These are phyloP conservation scores for Suhomyces atakaporum DNA, from an alignment of 1,139 yeast genomes.

Conservation along the genomic window DNA sequence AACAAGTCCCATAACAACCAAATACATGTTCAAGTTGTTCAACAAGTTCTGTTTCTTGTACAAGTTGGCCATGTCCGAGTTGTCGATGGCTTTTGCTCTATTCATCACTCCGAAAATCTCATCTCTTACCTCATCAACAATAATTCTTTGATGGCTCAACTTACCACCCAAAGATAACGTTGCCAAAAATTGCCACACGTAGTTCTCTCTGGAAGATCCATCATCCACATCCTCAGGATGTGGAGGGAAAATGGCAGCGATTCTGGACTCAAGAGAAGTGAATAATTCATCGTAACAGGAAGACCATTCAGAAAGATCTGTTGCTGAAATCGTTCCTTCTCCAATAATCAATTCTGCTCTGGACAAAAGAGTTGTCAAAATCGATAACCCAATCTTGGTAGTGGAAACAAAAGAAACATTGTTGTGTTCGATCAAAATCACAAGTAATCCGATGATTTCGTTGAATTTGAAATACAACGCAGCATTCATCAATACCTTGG, in stretches of 20 bases:
- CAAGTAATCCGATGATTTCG: constrained; percentile 80
- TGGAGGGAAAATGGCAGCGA: constrained; percentile 83
- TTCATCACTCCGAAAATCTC: constrained; percentile 89
- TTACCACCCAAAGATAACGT: constrained; percentile 91
- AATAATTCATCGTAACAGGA: constrained; percentile 81
- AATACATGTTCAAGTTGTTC: constrained; percentile 84
- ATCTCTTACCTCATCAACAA: constrained; percentile 93
- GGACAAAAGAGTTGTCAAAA: constrained; percentile 84
- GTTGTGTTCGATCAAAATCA: constrained; percentile 71
- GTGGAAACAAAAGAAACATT: constrained; percentile 73
- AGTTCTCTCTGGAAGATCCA: constrained; percentile 60
- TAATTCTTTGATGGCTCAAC: constrained; percentile 88
- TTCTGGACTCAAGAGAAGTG: constrained; percentile 75
- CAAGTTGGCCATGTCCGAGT: constrained; percentile 53
- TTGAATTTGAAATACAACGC: constrained; percentile 81
- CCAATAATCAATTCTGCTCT: constrained; percentile 93
- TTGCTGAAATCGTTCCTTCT: constrained; percentile 64
- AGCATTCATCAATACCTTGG: constrained; percentile 83
- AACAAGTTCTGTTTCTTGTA: constrained; percentile 65
- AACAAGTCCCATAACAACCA: constrained; percentile 94
- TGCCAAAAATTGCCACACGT: constrained; percentile 97
- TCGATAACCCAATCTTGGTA: constrained; percentile 83
- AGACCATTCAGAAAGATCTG: constrained; percentile 73
- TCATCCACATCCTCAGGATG: constrained; percentile 56
- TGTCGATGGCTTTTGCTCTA: constrained; percentile 70